phyloP scores from a whole-genome alignment of 208 protist species.

The Lotmaria passim region DNA sequence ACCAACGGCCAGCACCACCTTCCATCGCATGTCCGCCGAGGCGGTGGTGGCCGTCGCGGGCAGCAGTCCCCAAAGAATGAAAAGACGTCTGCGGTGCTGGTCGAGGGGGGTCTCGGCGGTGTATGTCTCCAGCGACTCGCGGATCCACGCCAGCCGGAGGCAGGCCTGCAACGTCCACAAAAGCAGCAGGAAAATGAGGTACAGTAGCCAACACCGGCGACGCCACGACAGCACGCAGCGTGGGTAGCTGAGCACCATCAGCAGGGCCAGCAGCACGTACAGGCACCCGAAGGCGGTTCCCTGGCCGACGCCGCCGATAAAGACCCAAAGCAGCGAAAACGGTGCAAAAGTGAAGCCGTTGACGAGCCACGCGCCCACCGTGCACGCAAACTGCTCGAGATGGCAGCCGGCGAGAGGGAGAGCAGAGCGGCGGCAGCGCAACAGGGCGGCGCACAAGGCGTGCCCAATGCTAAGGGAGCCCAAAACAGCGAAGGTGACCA shows the following conservation, averaged over 20 bases:
- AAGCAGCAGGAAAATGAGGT: slow-evolving; percentile 12
- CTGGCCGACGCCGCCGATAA: slow-evolving; percentile 15
- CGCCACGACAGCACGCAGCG: slow-evolving; percentile 18
- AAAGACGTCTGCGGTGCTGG: slow-evolving; percentile 3
- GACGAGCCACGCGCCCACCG: neutral
- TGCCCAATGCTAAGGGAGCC: slow-evolving; percentile 11
- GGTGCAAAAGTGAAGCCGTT: slow-evolving; percentile 13
- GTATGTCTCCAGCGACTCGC: slow-evolving; percentile 4
- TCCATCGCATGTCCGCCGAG: neutral
- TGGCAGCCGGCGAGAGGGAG: neutral
- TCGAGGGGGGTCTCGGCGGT: neutral
- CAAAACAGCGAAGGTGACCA: neutral
- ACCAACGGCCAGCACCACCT: slow-evolving; percentile 10
- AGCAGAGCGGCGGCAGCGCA: neutral
- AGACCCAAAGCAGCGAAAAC: slow-evolving; percentile 20
- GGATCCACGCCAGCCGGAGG: slow-evolving; percentile 4
- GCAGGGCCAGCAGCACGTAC: slow-evolving; percentile 8
- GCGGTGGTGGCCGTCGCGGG: neutral
- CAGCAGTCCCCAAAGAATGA: slow-evolving; percentile 14
- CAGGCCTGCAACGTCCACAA: slow-evolving; percentile 29
- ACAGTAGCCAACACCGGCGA: slow-evolving; percentile 19
- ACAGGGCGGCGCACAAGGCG: slow-evolving; percentile 3
- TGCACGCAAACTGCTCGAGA: neutral
- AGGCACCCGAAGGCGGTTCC: slow-evolving; percentile 16
- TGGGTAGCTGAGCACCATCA: slow-evolving; percentile 13